Conservation (phyloP, 805 yeast genomes). For the Hanseniaspora nectarophila region DNA sequence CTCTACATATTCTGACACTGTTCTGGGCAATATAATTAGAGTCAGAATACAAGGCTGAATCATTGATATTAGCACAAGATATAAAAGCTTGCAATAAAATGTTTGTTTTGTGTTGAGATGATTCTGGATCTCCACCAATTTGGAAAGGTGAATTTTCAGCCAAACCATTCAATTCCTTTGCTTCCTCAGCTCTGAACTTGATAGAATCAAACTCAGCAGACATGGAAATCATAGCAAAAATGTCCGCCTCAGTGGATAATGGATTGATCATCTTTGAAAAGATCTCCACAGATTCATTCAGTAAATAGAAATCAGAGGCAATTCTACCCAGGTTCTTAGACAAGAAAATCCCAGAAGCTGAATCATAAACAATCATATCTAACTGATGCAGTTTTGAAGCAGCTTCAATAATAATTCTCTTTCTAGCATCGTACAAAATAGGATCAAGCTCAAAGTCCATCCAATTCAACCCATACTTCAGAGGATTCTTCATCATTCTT, state of each 20-base stretch:
- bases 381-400: conserved; percentile 73
- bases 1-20: conserved; percentile 83
- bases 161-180: conserved; percentile 54
- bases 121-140: conserved; percentile 60
- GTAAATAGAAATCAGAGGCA: conserved; percentile 83
- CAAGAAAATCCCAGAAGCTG: conserved; percentile 61
- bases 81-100: conserved; percentile 78
- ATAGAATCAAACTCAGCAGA: conserved; percentile 88
- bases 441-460: conserved; percentile 76
- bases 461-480: conserved; percentile 85
- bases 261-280: conserved; percentile 80
- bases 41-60: conserved; percentile 76
- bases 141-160: conserved; percentile 63
- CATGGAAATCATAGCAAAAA: conserved; percentile 75
- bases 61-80: conserved; percentile 59
- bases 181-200: conserved; percentile 79
- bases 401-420: conserved; percentile 64
- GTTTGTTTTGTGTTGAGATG: conserved; percentile 78
- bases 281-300: conserved; percentile 75
- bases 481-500: conserved; percentile 88
- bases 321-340: conserved; percentile 87
- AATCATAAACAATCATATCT: conserved; percentile 92
- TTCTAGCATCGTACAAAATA: conserved; percentile 54
- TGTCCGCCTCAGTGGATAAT: conserved; percentile 81
- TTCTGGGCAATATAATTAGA: conserved; percentile 91